Base-by-base conservation (phyloP, 768 basidiomycete species). In the Amanita pseudoporphyria region DNA sequence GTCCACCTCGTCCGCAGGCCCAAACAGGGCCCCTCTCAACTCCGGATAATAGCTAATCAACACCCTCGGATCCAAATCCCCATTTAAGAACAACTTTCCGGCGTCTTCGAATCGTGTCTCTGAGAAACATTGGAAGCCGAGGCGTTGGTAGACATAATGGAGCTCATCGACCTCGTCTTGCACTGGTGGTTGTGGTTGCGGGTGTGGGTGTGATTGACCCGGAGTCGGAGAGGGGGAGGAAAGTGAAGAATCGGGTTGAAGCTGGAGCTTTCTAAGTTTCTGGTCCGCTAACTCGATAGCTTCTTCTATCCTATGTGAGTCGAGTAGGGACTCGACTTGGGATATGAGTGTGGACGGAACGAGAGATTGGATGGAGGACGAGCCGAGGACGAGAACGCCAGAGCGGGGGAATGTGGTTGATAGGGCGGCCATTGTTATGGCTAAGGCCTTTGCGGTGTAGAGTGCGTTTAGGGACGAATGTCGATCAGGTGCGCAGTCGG, bases 71-170 rank as follows among this genome's bases (percentile, higher is more conserved):
- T 96, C 91, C n/a, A 89, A 66, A 39, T 83, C 78, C 31, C 89
- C 91, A 48, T 79, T 74, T 58, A 85, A 81, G 50, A 95, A 74
- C 57, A 87, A 76, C 54, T 76, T 77, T 14, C 83, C 84, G 1
- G 92, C 91, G 51, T 89, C 84, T 53, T 86, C 82, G 61, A 96
- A 94, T 44, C 82, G 70, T 0, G 88, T 90, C 61, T 89, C 87
- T 26, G 71, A 62, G 60, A 94, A 74, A 56, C 83, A 83, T 62
- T 82, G 77, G 60, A 87, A 87, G 13, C 87, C 92, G 47, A 94
- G 77, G 30, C 81, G 79, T 56, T 90, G 86, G 60, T 88, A 87
- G 31, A 90, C 72, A 56, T 88, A 89, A 52, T 76, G 75, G 42
- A 92, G 67, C 57, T 87, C 85, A 30, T 86, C 84, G 64, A 70